phyloP scores from a whole-genome alignment of 495 filamentous ascomycete species.

The Filosporella fistucella region DNA sequence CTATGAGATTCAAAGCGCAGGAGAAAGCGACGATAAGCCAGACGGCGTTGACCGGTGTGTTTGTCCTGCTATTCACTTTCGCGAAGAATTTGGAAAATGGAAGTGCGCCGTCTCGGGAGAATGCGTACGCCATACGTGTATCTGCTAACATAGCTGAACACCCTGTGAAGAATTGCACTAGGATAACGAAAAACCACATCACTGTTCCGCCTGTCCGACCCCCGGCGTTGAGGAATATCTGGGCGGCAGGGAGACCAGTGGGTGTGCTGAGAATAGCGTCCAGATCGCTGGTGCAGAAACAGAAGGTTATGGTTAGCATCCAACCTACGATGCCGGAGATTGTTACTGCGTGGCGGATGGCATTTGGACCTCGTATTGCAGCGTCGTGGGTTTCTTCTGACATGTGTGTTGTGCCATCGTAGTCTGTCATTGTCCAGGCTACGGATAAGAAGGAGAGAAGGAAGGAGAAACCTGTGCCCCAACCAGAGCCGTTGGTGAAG shows the following conservation, averaged over 20 bases:
- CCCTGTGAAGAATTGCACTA: slow-evolving; percentile 69
- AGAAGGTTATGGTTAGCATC: slow-evolving; percentile 63
- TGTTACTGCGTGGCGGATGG: slow-evolving; percentile 59
- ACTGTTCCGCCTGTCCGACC: slow-evolving; percentile 53
- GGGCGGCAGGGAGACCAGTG: slow-evolving; percentile 63
- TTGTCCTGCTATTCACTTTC: slow-evolving; percentile 51
- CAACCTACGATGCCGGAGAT: slow-evolving; percentile 63
- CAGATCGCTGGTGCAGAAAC: slow-evolving; percentile 64
- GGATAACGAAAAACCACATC: slow-evolving; percentile 68
- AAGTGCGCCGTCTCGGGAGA: slow-evolving; percentile 64
- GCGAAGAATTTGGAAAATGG: slow-evolving; percentile 61
- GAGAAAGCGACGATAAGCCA: slow-evolving; percentile 69
- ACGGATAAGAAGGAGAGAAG: slow-evolving; percentile 55
- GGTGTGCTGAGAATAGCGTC: slow-evolving; percentile 56
- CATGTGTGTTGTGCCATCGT: slow-evolving; percentile 73
- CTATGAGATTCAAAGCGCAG: slow-evolving; percentile 57
- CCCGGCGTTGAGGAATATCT: slow-evolving; percentile 68
- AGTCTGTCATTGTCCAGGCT: slow-evolving; percentile 75
- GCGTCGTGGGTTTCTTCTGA: slow-evolving; percentile 72
- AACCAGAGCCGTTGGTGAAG: slow-evolving; percentile 32
- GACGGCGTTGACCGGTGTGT: slow-evolving; percentile 64
- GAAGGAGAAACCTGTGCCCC: slow-evolving; percentile 20
- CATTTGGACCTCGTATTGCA: slow-evolving; percentile 58
- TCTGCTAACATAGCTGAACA: slow-evolving; percentile 68
- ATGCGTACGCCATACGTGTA: slow-evolving; percentile 70